Evolutionary conservation across 805 yeast species (phyloP).

Genomic region (Candida stauntonica): DNA sequence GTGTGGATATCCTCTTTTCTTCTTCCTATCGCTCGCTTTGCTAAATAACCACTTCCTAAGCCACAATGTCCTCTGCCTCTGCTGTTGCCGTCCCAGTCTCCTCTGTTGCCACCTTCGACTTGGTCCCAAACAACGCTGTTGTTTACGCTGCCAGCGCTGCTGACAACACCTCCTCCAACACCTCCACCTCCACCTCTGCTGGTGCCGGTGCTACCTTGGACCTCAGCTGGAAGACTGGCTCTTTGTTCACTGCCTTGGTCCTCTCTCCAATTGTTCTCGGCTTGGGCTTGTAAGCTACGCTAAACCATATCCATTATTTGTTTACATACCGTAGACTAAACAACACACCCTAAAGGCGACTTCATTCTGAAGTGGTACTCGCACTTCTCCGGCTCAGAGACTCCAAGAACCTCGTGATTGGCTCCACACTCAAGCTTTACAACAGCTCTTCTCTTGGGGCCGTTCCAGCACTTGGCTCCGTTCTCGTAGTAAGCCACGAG

Average conservation of each 20-base stretch:
- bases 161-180: conserved; percentile 14
- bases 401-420: conserved; percentile 49
- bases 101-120: conserved; percentile 11
- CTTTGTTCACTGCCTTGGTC: conserved; percentile 34
- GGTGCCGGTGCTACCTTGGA: conserved; percentile 33
- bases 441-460: conserved; percentile 72
- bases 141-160: conserved; percentile 15
- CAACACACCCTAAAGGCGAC: conserved; percentile 38
- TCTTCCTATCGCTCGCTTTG: too few relatives aligned
- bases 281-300: conserved; percentile 25
- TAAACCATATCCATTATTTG: not conserved
- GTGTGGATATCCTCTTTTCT: too few relatives aligned
- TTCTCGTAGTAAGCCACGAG: conserved; percentile 39
- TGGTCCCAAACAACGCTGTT: conserved; percentile 27
- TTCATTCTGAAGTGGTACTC: conserved; percentile 53
- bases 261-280: conserved; percentile 33
- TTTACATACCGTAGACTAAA: not conserved
- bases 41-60: too few relatives aligned
- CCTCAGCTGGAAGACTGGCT: conserved; percentile 38
- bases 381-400: conserved; percentile 88
- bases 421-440: conserved; percentile 68
- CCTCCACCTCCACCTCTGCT: conserved; percentile 24
- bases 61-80: too few relatives aligned
- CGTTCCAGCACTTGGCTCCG: conserved; percentile 93
- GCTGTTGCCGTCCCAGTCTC: too few relatives aligned